Conservation (phyloP, 805 yeast species). For the Metschnikowia cerradonensis region DNA sequence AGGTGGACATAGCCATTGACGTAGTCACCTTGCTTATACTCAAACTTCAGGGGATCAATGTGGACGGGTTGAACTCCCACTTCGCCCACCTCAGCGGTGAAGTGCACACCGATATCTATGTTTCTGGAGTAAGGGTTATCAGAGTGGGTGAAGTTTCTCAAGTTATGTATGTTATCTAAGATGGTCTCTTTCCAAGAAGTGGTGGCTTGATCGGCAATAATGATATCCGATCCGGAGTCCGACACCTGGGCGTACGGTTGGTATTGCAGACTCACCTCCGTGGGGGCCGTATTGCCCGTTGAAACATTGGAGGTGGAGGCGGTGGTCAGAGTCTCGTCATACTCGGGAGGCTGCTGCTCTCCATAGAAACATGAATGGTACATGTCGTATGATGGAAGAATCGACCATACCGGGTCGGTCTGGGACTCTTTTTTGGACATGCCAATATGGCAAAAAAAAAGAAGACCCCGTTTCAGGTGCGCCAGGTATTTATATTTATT, state of each 20-base stretch:
- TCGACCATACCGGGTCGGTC: conserved; percentile 34
- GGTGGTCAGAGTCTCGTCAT: conserved; percentile 12
- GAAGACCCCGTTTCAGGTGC: neutral
- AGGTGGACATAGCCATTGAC: conserved; percentile 51
- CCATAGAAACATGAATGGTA: conserved; percentile 19
- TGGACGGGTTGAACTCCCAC: conserved; percentile 23
- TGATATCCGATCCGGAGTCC: conserved; percentile 11
- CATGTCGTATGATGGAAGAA: conserved; percentile 39
- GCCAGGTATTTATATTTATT: neutral
- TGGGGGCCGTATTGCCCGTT: neutral
- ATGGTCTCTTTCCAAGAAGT: conserved; percentile 35
- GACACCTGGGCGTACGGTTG: neutral
- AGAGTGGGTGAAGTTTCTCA: conserved; percentile 29
- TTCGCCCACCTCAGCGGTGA: conserved; percentile 34
- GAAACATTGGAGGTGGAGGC: conserved; percentile 1
- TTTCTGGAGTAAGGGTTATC: conserved; percentile 25
- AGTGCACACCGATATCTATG: conserved; percentile 25
- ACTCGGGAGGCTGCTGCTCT: conserved; percentile 14
- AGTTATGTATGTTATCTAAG: conserved; percentile 34
- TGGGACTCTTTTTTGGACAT: neutral
- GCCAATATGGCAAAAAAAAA: neutral
- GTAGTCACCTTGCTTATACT: conserved; percentile 63
- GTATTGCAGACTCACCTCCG: neutral
- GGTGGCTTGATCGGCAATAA: conserved; percentile 34
- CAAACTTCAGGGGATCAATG: conserved; percentile 32